These are phyloP conservation scores for Phytophthora cryptogea DNA, from an alignment of 352 stramenopile species.

Conservation along the genomic window DNA sequence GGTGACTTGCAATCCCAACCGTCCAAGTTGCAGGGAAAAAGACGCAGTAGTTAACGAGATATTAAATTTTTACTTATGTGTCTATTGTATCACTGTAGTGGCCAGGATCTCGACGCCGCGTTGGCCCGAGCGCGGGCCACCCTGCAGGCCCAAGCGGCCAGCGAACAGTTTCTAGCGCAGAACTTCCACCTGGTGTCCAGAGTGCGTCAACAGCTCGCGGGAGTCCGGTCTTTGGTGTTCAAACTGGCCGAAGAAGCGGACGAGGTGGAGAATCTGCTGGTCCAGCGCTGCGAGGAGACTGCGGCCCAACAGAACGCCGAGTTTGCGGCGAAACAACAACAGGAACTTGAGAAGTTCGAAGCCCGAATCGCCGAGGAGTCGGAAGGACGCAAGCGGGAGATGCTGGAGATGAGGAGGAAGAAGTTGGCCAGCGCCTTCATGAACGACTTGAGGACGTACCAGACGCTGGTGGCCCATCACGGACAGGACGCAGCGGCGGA, in stretches of 20 bases:
- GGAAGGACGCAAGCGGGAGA: slow-evolving; percentile 56
- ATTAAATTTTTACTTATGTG: slow-evolving; percentile 17
- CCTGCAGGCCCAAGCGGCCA: slow-evolving; percentile 65
- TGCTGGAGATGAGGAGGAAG: slow-evolving; percentile 61
- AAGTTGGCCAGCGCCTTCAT: slow-evolving; percentile 66
- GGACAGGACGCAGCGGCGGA: slow-evolving; percentile 28
- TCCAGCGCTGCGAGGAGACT: slow-evolving; percentile 73
- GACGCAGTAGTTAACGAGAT: slow-evolving; percentile 10
- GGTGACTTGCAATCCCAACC: slow-evolving; percentile 22
- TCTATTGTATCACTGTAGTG: slow-evolving; percentile 34
- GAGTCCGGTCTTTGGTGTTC: slow-evolving; percentile 50
- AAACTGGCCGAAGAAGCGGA: slow-evolving; percentile 65
- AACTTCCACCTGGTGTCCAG: slow-evolving; percentile 64
- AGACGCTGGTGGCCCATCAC: slow-evolving; percentile 70
- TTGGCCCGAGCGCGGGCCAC: slow-evolving; percentile 46
- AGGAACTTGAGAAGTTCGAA: slow-evolving; percentile 80
- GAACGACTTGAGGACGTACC: slow-evolving; percentile 82
- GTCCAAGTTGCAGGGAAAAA: slow-evolving; percentile 11
- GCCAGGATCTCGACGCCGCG: slow-evolving; percentile 49
- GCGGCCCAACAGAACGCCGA: slow-evolving; percentile 74
- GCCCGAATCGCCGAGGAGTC: slow-evolving; percentile 63
- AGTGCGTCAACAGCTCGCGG: slow-evolving; percentile 58
- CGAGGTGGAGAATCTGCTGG: slow-evolving; percentile 72
- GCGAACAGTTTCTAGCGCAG: slow-evolving; percentile 67
- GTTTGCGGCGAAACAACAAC: slow-evolving; percentile 68